Evolutionary conservation across 495 filamentous ascomycete genomes (phyloP).

Genomic region (Rostrohypoxylon terebratum): DNA sequence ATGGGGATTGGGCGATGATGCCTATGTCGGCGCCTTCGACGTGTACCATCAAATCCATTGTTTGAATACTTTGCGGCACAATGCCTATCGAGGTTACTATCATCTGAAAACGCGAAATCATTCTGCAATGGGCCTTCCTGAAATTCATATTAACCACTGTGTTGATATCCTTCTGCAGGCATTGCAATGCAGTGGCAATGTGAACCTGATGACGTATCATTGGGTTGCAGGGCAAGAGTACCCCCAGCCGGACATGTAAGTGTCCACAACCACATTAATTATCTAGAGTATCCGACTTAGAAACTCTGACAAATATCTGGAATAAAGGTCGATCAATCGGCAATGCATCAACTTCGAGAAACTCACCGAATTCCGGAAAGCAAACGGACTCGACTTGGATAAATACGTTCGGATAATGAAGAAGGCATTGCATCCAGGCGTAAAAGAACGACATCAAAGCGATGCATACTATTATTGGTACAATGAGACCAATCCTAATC

Average conservation of each 20-base stretch:
- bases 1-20: constrained; percentile 53
- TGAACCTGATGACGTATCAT: constrained; percentile 51
- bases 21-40: constrained; percentile 52
- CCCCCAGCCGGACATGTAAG: constrained; percentile 57
- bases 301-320: constrained; percentile 2
- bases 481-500: constrained; percentile 39
- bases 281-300: neutral
- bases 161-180: constrained; percentile 53
- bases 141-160: constrained; percentile 52
- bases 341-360: constrained; percentile 42
- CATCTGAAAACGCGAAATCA: constrained; percentile 35
- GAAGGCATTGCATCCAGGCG: constrained; percentile 38
- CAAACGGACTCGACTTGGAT: constrained; percentile 37
- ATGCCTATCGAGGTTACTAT: constrained; percentile 52
- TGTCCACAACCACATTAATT: neutral
- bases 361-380: constrained; percentile 31
- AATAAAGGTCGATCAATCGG: constrained; percentile 38
- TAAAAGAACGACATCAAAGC: constrained; percentile 37
- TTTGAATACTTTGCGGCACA: constrained; percentile 50
- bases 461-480: constrained; percentile 38
- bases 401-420: constrained; percentile 40
- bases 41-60: constrained; percentile 55
- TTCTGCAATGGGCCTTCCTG: constrained; percentile 26
- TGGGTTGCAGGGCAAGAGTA: constrained; percentile 52
- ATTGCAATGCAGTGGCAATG: constrained; percentile 51